Percentiles rank a stretch among this genome's conserved stretches.
Evolutionary conservation across 345 rosid species (phyloP).

Genomic region (Acer campestre): DNA sequence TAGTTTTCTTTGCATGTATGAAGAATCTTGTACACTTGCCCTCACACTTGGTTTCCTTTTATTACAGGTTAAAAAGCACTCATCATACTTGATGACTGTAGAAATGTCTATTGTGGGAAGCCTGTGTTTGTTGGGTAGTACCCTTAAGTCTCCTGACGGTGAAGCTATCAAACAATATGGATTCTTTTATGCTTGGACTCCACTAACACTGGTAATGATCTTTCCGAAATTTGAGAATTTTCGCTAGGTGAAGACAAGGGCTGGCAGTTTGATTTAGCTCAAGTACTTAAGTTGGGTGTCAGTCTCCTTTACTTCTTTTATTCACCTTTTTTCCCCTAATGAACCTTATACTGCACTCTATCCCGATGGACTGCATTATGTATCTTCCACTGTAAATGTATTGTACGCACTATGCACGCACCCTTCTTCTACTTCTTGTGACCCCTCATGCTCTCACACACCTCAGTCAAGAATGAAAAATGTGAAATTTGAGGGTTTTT

Average conservation of each 20-base stretch:
- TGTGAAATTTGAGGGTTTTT: not conserved
- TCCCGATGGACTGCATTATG: not conserved
- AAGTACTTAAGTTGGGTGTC: not conserved
- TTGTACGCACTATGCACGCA: not conserved
- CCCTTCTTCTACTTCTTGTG: not conserved
- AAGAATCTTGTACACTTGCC: not conserved
- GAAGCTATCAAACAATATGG: constrained; percentile 79
- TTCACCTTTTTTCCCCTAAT: not conserved
- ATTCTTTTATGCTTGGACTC: constrained; percentile 96
- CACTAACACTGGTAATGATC: constrained; percentile 67
- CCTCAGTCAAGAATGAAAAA: not conserved
- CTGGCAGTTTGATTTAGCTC: not conserved
- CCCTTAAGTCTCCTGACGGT: constrained; percentile 93
- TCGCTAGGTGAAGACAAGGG: not conserved
- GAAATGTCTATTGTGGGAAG: constrained; percentile 98
- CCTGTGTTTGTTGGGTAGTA: constrained; percentile 82
- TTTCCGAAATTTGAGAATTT: not conserved
- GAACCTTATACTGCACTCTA: not conserved
- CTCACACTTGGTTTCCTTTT: constrained; percentile 5
- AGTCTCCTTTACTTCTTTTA: not conserved
- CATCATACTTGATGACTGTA: constrained; percentile 92
- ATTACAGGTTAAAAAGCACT: constrained; percentile 88
- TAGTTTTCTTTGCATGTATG: not conserved
- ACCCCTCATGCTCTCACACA: not conserved
- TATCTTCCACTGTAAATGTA: not conserved